Conservation (phyloP, 106 monocot genomes). For the Platanthera zijinensis region DNA sequence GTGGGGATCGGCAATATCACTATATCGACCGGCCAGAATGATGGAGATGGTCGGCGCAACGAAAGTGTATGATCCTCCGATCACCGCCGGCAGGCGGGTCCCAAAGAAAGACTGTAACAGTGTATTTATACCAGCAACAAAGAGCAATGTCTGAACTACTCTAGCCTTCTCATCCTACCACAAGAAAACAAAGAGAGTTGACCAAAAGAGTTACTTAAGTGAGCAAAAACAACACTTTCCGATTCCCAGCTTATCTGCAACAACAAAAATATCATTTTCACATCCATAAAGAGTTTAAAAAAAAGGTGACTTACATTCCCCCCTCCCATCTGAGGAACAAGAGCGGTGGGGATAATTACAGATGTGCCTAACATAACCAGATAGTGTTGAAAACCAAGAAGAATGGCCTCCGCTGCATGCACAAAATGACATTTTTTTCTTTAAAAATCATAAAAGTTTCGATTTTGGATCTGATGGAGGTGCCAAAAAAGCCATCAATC, state of each 20-base stretch:
- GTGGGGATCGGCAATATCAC: slow-evolving; percentile 60
- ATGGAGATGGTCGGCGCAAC: slow-evolving; percentile 93
- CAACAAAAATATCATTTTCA: no score
- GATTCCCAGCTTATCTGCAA: no score
- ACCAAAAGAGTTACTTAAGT: neutral
- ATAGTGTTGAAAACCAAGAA: slow-evolving; percentile 94
- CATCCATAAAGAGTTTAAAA: neutral
- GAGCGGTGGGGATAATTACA: slow-evolving; percentile 95
- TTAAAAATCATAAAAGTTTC: neutral
- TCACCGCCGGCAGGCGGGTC: slow-evolving; percentile 86
- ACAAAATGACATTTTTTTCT: neutral
- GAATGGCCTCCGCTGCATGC: slow-evolving; percentile 86
- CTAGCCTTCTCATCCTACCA: slow-evolving; percentile 87
- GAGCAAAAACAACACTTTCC: neutral
- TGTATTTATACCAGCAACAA: slow-evolving; percentile 86
- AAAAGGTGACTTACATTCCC: slow-evolving; percentile 67
- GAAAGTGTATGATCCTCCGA: slow-evolving; percentile 92
- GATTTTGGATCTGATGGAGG: neutral
- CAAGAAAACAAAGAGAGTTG: neutral
- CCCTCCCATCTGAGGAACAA: slow-evolving; percentile 99
- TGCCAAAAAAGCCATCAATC: neutral
- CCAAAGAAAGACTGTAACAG: slow-evolving; percentile 82
- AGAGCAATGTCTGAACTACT: slow-evolving; percentile 87
- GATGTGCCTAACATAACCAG: slow-evolving; percentile 97
- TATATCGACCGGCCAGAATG: slow-evolving; percentile 90